These are phyloP conservation scores for Paramecium primaurelia DNA, from an alignment of 73 alveolate species.

Conservation along the genomic window DNA sequence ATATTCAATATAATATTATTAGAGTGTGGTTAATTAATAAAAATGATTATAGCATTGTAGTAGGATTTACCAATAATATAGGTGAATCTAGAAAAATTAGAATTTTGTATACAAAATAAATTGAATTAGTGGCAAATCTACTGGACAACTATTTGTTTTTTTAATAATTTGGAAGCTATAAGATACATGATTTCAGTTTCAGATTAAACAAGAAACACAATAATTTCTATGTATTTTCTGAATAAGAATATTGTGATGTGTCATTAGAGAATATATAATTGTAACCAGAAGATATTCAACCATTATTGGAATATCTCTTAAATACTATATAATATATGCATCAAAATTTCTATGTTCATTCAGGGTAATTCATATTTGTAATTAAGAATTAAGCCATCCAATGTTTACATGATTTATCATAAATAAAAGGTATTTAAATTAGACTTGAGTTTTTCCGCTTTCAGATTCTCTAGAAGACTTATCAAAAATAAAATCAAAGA, in stretches of 20 bases:
- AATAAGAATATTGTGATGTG: slow-evolving; percentile 34
- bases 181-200: slow-evolving; percentile 1
- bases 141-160: neutral
- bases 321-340: neutral
- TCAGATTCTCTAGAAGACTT: neutral
- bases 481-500: neutral
- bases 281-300: neutral
- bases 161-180: neutral
- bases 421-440: neutral
- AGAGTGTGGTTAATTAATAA: slow-evolving; percentile 31
- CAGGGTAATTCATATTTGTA: slow-evolving; percentile 14
- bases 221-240: slow-evolving; percentile 6
- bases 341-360: neutral
- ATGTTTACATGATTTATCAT: neutral
- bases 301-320: neutral
- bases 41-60: slow-evolving; percentile 27
- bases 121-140: neutral
- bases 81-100: slow-evolving; percentile 22
- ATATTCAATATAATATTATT: neutral
- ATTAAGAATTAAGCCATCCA: slow-evolving; percentile 24
- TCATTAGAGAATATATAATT: neutral
- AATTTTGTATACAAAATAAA: neutral
- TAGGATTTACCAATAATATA: neutral
- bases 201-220: neutral
- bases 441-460: slow-evolving; percentile 5